phyloP scores from a whole-genome alignment of 306 rosid species.

The Fragaria vesca region DNA sequence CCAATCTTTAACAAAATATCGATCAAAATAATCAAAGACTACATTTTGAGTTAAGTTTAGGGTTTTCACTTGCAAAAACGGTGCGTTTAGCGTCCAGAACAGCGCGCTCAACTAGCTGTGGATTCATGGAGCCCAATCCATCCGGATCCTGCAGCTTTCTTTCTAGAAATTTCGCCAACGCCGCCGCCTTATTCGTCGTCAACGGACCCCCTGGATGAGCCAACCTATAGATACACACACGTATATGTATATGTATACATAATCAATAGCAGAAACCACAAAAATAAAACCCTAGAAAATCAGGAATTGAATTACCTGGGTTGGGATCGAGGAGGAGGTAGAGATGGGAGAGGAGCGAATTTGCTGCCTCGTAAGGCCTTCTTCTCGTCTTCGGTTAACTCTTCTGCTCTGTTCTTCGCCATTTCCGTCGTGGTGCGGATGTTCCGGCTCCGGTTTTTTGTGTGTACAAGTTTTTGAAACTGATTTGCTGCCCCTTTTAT shows the following conservation, averaged over 20 bases:
- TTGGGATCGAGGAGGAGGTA: slow-evolving; percentile 47
- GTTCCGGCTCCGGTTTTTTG: neutral
- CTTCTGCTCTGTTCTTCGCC: slow-evolving; percentile 44
- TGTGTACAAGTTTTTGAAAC: neutral
- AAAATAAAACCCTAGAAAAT: too few relatives aligned
- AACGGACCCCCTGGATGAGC: slow-evolving; percentile 97
- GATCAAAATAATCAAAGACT: neutral
- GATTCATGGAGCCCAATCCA: slow-evolving; percentile 66
- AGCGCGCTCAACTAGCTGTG: slow-evolving; percentile 67
- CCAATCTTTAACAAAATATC: neutral
- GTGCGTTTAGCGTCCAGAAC: slow-evolving; percentile 69
- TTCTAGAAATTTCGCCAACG: slow-evolving; percentile 81
- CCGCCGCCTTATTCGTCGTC: slow-evolving; percentile 89
- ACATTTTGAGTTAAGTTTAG: neutral
- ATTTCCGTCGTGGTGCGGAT: slow-evolving; percentile 2
- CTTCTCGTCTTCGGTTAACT: slow-evolving; percentile 72
- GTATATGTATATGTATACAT: too few relatives aligned
- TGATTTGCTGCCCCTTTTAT: neutral
- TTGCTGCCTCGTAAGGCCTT: slow-evolving; percentile 88
- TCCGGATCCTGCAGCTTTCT: slow-evolving; percentile 69
- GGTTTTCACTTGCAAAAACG: slow-evolving; percentile 45
- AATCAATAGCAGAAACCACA: too few relatives aligned
- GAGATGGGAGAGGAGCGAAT: slow-evolving; percentile 81
- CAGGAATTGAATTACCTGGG: slow-evolving; percentile 45
- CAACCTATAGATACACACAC: slow-evolving; percentile 40